These are phyloP conservation scores for Cutaneotrichosporon sp. DNA, from an alignment of 1,284 basidiomycete genomes.

Conservation along the genomic window DNA sequence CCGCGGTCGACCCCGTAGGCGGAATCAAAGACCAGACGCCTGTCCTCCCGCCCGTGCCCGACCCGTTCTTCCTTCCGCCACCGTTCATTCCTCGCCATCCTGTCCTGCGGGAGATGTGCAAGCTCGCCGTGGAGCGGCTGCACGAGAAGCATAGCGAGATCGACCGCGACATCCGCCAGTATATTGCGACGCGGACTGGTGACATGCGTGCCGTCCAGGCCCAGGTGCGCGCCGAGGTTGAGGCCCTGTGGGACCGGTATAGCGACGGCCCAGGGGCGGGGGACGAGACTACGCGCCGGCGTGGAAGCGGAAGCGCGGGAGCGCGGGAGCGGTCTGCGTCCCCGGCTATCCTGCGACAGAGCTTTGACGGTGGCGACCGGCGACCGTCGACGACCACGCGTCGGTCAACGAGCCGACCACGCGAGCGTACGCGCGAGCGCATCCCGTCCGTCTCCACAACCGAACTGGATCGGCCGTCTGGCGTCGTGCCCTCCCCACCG, in stretches of 20 bases:
- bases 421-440: background rate
- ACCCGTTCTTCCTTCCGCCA: slow-evolving; percentile 54
- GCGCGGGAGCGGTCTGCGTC: background rate
- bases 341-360: slow-evolving; percentile 1
- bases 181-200: slow-evolving; percentile 35
- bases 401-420: slow-evolving; percentile 1
- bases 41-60: slow-evolving; percentile 39
- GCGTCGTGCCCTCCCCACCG: slow-evolving; percentile 11
- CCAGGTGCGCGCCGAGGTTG: slow-evolving; percentile 46
- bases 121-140: slow-evolving; percentile 37
- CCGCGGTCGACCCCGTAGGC: slow-evolving; percentile 8
- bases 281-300: slow-evolving; percentile 14
- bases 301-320: slow-evolving; percentile 9
- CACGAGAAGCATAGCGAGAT: slow-evolving; percentile 31
- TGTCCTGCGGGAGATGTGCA: slow-evolving; percentile 48
- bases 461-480: slow-evolving; percentile 13
- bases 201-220: slow-evolving; percentile 45
- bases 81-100: slow-evolving; percentile 54
- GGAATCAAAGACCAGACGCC: slow-evolving; percentile 1
- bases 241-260: slow-evolving; percentile 47
- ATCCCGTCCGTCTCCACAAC: slow-evolving; percentile 8
- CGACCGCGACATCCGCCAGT: slow-evolving; percentile 44
- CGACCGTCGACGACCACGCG: background rate
- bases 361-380: slow-evolving; percentile 5
- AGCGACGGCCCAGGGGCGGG: slow-evolving; percentile 34